phyloP scores from a whole-genome alignment of 805 yeast genomes.

The Saturnispora dispora region DNA sequence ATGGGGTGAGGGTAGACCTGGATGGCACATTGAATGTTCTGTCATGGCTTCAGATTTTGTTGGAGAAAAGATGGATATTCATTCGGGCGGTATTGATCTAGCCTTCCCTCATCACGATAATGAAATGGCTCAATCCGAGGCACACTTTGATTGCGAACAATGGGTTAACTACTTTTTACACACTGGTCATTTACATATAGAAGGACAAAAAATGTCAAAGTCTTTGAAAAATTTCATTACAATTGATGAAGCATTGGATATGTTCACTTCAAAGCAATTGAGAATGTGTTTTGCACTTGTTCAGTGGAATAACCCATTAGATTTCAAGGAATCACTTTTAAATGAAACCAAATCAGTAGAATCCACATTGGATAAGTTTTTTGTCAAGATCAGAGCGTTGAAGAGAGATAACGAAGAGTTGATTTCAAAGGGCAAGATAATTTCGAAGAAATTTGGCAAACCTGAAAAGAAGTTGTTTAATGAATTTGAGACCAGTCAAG shows the following conservation, averaged over 20 bases:
- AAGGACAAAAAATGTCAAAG: conserved; percentile 97
- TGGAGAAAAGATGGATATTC: conserved; percentile 83
- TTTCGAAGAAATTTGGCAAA: conserved; percentile 52
- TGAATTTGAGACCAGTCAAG: conserved; percentile 41
- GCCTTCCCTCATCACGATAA: conserved; percentile 99
- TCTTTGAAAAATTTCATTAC: conserved; percentile 92
- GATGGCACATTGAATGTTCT: conserved; percentile 99
- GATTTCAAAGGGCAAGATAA: conserved; percentile 37
- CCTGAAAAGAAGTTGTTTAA: conserved; percentile 44
- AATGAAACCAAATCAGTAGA: conserved; percentile 73
- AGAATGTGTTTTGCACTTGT: conserved; percentile 85
- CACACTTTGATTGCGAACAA: conserved; percentile 77
- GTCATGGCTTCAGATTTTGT: conserved; percentile 93
- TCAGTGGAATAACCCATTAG: conserved; percentile 88
- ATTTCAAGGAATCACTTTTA: conserved; percentile 76
- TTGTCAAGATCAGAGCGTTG: conserved; percentile 79
- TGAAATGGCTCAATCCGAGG: conserved; percentile 95
- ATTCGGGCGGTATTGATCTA: conserved; percentile 93
- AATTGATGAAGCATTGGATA: conserved; percentile 75
- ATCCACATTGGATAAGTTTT: conserved; percentile 68
- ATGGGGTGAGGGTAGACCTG: conserved; percentile 98
- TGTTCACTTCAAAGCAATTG: conserved; percentile 69
- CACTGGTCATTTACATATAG: conserved; percentile 95
- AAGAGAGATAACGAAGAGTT: conserved; percentile 52
- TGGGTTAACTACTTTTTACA: conserved; percentile 97